phyloP scores from a whole-genome alignment of 1,284 basidiomycete genomes.

The Malassezia yamatoensis region DNA sequence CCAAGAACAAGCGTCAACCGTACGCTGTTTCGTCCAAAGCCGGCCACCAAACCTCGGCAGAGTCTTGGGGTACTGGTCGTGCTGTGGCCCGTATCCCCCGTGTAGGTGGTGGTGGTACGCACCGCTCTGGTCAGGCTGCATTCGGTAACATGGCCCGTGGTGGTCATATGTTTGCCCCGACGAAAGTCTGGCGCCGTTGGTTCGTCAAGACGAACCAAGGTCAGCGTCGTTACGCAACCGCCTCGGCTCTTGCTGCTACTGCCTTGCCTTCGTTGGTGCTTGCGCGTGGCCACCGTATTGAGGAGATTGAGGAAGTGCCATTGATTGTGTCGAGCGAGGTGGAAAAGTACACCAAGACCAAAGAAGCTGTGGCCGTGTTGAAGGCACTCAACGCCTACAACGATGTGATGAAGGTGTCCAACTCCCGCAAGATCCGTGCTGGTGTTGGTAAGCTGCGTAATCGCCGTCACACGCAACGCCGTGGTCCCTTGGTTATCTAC shows the following conservation, averaged over 20 bases:
- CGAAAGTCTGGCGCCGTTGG: slow-evolving; percentile 99
- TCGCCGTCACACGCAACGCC: slow-evolving; percentile 90
- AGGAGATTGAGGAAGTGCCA: slow-evolving; percentile 92
- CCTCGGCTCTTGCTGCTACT: slow-evolving; percentile 94
- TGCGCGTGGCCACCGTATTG: slow-evolving; percentile 97
- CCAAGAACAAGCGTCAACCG: slow-evolving; percentile 96
- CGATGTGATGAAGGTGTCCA: slow-evolving; percentile 93
- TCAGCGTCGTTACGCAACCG: slow-evolving; percentile 94
- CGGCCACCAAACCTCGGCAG: slow-evolving; percentile 95
- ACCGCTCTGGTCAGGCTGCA: slow-evolving; percentile 92
- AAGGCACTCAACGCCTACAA: slow-evolving; percentile 70
- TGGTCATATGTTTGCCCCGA: slow-evolving; percentile 99
- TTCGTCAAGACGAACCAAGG: slow-evolving; percentile 99
- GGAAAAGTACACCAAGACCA: slow-evolving; percentile 90
- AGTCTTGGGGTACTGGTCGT: slow-evolving; percentile 99
- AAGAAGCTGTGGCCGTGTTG: slow-evolving; percentile 89
- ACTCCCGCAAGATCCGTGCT: slow-evolving; percentile 91
- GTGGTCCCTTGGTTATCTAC: slow-evolving; percentile 95
- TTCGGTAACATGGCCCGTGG: slow-evolving; percentile 66
- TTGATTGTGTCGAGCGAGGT: slow-evolving; percentile 71
- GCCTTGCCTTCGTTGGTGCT: slow-evolving; percentile 96
- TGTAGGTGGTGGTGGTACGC: slow-evolving; percentile 97
- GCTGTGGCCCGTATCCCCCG: slow-evolving; percentile 99
- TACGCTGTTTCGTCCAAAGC: slow-evolving; percentile 96
- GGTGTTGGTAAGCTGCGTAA: slow-evolving; percentile 97